These are phyloP conservation scores for Cyclostephanos tholiformis DNA, from an alignment of 108 stramenopile genomes.

Conservation along the genomic window DNA sequence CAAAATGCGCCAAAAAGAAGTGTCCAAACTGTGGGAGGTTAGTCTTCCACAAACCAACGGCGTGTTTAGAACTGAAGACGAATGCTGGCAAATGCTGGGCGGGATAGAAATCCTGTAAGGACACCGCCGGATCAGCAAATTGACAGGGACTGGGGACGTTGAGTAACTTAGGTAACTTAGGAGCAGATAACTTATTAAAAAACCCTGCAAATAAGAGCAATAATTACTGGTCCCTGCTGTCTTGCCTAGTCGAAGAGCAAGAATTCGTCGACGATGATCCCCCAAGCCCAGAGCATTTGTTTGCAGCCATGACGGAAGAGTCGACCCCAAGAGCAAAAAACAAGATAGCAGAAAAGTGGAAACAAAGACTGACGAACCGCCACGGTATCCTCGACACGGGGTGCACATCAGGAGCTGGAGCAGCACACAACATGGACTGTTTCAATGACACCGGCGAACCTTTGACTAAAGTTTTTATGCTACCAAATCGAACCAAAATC, in stretches of 20 bases:
- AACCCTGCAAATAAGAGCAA: not conserved
- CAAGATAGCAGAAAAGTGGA: too few relatives aligned
- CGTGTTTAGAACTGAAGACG: not conserved
- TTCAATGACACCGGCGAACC: not conserved
- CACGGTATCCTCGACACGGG: too few relatives aligned
- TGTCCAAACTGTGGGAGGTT: not conserved
- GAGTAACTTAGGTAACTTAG: not conserved
- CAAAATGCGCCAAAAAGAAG: not conserved
- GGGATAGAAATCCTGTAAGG: too few relatives aligned
- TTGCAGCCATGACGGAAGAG: not conserved
- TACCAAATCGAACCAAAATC: not conserved
- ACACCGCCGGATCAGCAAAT: too few relatives aligned
- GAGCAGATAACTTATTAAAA: not conserved
- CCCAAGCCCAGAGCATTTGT: too few relatives aligned
- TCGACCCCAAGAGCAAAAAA: not conserved
- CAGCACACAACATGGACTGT: not conserved
- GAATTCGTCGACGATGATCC: too few relatives aligned
- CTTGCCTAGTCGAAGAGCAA: slow-evolving; percentile 2
- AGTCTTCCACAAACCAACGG: not conserved
- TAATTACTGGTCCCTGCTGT: too few relatives aligned
- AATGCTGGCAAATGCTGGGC: too few relatives aligned
- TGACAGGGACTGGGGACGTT: not conserved
- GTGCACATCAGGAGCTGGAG: not conserved
- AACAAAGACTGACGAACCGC: too few relatives aligned
- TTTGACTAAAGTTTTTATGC: not conserved